These are phyloP conservation scores for Didymella pomorum DNA, from an alignment of 2,329 filamentous ascomycete genomes.

Conservation along the genomic window DNA sequence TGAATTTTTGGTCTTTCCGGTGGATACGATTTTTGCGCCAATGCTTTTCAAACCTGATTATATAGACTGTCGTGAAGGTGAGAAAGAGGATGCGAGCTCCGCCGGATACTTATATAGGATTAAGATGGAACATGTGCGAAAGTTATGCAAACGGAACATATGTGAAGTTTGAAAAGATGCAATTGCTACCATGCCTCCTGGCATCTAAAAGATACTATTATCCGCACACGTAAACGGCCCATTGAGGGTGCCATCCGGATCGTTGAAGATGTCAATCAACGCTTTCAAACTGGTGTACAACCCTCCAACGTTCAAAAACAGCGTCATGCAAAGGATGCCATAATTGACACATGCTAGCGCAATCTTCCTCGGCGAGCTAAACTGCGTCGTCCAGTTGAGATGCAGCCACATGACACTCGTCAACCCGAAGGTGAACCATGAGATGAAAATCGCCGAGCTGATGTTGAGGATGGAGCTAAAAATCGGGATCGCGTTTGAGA, in stretches of 20 bases:
- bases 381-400: slow-evolving; percentile 53
- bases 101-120: no score
- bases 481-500: slow-evolving; percentile 55
- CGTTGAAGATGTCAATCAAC: slow-evolving; percentile 40
- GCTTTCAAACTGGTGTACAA: slow-evolving; percentile 40
- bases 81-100: no score
- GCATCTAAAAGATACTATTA: slow-evolving; percentile 40
- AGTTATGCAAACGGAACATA: neutral
- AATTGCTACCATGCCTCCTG: neutral
- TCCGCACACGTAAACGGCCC: slow-evolving; percentile 42
- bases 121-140: neutral
- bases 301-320: slow-evolving; percentile 39
- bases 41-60: no score
- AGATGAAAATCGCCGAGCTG: slow-evolving; percentile 65
- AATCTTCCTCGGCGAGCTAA: slow-evolving; percentile 50
- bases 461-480: slow-evolving; percentile 72
- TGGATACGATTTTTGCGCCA: no score
- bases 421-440: slow-evolving; percentile 68
- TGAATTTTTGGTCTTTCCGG: no score
- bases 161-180: neutral
- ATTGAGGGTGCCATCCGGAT: slow-evolving; percentile 34
- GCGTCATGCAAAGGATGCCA: slow-evolving; percentile 48
- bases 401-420: slow-evolving; percentile 58
- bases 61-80: no score
- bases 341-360: slow-evolving; percentile 56